Percentiles rank a stretch among this genome's conserved stretches.
phyloP scores from a whole-genome alignment of 805 yeast species.

The Suhomyces sp. region DNA sequence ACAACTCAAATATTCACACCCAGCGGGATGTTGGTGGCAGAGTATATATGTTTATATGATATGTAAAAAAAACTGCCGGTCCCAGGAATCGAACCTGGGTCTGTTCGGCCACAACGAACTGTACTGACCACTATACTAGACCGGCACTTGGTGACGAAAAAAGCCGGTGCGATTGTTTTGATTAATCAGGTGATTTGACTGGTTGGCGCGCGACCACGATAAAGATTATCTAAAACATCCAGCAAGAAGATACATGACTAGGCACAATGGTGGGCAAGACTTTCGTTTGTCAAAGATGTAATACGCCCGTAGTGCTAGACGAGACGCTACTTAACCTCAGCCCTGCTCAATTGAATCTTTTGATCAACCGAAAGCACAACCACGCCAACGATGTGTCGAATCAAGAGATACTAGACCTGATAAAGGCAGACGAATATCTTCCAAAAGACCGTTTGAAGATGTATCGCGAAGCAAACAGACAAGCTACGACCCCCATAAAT shows the following conservation, averaged over 20 bases:
- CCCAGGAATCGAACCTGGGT: constrained; percentile 54
- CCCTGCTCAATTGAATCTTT: constrained; percentile 52
- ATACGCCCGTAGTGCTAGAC: constrained; percentile 55
- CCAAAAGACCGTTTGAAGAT: constrained; percentile 38
- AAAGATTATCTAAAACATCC: not conserved
- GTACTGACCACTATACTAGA: constrained; percentile 51
- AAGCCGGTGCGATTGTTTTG: not conserved
- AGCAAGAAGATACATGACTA: not conserved
- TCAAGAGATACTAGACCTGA: constrained; percentile 15
- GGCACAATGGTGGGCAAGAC: constrained; percentile 5
- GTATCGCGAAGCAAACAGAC: constrained; percentile 28
- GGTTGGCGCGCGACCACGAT: not conserved
- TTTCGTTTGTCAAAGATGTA: constrained; percentile 58
- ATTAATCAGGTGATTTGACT: not conserved
- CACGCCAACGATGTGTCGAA: constrained; percentile 11
- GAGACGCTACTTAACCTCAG: constrained; percentile 51
- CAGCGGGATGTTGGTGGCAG: too few relatives aligned
- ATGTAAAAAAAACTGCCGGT: constrained; percentile 35
- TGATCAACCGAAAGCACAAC: constrained; percentile 35
- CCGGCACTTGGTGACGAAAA: constrained; percentile 27
- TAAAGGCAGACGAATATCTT: constrained; percentile 32
- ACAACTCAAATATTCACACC: too few relatives aligned
- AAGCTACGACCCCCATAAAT: constrained; percentile 21
- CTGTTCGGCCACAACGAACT: constrained; percentile 48
- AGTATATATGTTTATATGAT: not conserved